Conservation (phyloP, 2,329 filamentous ascomycete genomes). For the Albifimbria verrucaria region DNA sequence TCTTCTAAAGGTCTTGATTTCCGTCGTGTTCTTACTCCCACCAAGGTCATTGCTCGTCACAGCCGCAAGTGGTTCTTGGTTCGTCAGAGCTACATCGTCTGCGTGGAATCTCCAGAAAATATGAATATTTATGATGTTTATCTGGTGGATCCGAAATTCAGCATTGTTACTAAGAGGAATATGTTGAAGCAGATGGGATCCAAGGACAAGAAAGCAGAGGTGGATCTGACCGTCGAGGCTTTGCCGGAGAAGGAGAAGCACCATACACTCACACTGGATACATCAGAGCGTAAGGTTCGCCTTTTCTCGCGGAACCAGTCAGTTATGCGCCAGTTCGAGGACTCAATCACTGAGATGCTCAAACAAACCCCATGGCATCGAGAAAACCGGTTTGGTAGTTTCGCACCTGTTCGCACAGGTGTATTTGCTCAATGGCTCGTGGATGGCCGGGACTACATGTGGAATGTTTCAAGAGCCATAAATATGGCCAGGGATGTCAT, state of each 20-base stretch:
- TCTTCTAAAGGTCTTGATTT: constrained; percentile 88
- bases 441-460: constrained; percentile 97
- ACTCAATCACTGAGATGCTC: constrained; percentile 85
- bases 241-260: constrained; percentile 50
- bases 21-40: constrained; percentile 73
- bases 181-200: constrained; percentile 51
- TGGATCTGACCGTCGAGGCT: constrained; percentile 37
- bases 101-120: constrained; percentile 96
- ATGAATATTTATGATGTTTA: constrained; percentile 99
- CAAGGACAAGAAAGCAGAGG: constrained; percentile 55
- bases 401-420: constrained; percentile 80
- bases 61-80: constrained; percentile 97
- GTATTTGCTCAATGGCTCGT: constrained; percentile 96
- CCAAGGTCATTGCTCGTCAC: constrained; percentile 76
- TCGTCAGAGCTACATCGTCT: constrained; percentile 95
- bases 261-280: constrained; percentile 83
- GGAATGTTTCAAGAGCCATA: constrained; percentile 95
- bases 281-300: constrained; percentile 88
- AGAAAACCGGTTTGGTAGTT: constrained; percentile 85
- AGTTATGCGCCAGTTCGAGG: constrained; percentile 86
- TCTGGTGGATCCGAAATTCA: constrained; percentile 87
- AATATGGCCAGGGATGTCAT: constrained; percentile 97
- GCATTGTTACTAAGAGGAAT: constrained; percentile 70
- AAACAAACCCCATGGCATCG: constrained; percentile 78
- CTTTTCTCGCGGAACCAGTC: constrained; percentile 88